A percentile compares a stretch with the other conserved stretches of the same genome.
Evolutionary conservation across 305 asterid species (phyloP).

Genomic region (Fraxinus platypoda): DNA sequence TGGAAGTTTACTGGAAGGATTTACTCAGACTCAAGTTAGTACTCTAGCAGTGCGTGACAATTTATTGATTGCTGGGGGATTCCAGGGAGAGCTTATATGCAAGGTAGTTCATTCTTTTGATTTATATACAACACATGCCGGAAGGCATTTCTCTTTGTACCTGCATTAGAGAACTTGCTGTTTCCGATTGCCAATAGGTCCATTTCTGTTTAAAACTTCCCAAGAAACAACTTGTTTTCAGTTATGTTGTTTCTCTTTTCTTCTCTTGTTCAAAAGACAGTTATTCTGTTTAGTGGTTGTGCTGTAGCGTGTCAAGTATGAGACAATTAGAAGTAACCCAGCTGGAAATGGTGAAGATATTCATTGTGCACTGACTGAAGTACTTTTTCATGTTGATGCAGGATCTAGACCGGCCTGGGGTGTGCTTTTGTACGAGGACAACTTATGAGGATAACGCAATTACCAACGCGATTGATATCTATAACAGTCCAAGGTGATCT

Average conservation of each 20-base stretch:
- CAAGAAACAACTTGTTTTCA: background rate
- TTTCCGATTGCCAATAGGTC: background rate
- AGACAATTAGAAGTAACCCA: background rate
- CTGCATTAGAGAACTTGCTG: background rate
- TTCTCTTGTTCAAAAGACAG: background rate
- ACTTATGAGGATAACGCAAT: conserved; percentile 73
- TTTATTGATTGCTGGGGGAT: conserved; percentile 63
- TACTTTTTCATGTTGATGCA: conserved; percentile 31
- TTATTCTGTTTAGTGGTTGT: background rate
- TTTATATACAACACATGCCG: background rate
- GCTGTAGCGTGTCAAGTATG: background rate
- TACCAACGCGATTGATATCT: conserved; percentile 65
- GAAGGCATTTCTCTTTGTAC: background rate
- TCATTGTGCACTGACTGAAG: background rate
- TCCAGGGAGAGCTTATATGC: conserved; percentile 67
- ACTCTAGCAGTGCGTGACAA: conserved; percentile 62
- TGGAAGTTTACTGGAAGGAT: conserved; percentile 64
- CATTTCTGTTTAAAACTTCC: background rate
- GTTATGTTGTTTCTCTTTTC: background rate
- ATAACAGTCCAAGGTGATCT: conserved; percentile 53
- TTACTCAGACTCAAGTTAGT: conserved; percentile 62
- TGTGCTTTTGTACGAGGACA: conserved; percentile 63
- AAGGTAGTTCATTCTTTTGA: conserved; percentile 35
- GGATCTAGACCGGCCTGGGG: conserved; percentile 64
- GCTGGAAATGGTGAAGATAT: background rate